Evolutionary conservation across 73 alveolate genomes (phyloP).

Genomic region (Paramecium primaurelia): DNA sequence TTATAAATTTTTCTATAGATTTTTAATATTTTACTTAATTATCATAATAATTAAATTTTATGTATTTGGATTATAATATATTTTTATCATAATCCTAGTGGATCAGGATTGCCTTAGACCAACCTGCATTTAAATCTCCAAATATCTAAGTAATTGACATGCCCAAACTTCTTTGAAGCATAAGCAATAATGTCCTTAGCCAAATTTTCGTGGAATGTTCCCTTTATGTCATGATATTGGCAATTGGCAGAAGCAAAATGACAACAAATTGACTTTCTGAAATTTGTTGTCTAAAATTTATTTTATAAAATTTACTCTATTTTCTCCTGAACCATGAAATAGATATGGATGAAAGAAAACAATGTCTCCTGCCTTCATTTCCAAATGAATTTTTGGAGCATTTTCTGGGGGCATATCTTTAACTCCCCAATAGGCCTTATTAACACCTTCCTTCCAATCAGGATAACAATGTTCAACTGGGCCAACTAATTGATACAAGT

Average conservation of each 20-base stretch:
- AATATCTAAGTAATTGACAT: slow-evolving; percentile 23
- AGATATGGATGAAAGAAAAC: slow-evolving; percentile 65
- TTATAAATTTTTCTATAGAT: neutral
- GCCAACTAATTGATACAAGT: neutral
- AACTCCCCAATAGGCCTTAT: slow-evolving; percentile 63
- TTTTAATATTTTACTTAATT: neutral
- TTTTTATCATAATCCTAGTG: neutral
- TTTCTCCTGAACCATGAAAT: slow-evolving; percentile 59
- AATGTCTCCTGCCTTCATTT: slow-evolving; percentile 64
- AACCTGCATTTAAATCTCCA: slow-evolving; percentile 55
- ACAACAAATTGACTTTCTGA: slow-evolving; percentile 58
- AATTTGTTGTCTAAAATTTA: slow-evolving; percentile 5
- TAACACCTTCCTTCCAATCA: slow-evolving; percentile 66
- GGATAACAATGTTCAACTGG: slow-evolving; percentile 60
- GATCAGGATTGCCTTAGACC: slow-evolving; percentile 12
- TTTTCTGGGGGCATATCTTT: slow-evolving; percentile 53
- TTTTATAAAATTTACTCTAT: neutral
- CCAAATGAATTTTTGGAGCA: slow-evolving; percentile 35
- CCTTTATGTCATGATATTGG: slow-evolving; percentile 13
- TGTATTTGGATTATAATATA: neutral
- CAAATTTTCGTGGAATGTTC: slow-evolving; percentile 42
- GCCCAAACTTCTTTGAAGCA: slow-evolving; percentile 35
- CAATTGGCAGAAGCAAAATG: slow-evolving; percentile 62
- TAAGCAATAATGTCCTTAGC: slow-evolving; percentile 50
- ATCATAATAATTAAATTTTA: neutral